A percentile compares a stretch with the other conserved stretches of the same genome.
Conservation (phyloP, 805 yeast species). For the Candida caryicola region DNA sequence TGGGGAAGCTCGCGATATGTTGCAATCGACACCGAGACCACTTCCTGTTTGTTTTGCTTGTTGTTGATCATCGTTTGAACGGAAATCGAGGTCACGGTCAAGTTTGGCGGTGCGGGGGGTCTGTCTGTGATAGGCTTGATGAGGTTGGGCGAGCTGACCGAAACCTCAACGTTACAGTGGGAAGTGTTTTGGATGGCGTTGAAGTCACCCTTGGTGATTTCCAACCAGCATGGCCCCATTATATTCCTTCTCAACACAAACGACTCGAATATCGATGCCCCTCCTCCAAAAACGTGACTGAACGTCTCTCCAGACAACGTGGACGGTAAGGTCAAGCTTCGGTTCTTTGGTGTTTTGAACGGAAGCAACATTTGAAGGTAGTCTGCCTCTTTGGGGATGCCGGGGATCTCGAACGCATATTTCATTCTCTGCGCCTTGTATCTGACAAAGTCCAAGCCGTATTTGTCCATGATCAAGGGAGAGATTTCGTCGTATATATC, state of each 20-base stretch:
- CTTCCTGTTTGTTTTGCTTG: slow-evolving; percentile 77
- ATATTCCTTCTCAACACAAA: slow-evolving; percentile 78
- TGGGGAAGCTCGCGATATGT: slow-evolving; percentile 67
- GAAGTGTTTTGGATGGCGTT: slow-evolving; percentile 58
- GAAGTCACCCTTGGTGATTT: slow-evolving; percentile 63
- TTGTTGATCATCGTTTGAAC: slow-evolving; percentile 78
- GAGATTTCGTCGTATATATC: slow-evolving; percentile 79
- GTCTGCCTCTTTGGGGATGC: slow-evolving; percentile 73
- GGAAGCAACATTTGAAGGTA: slow-evolving; percentile 80
- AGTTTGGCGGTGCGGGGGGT: slow-evolving; percentile 53
- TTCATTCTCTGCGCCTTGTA: slow-evolving; percentile 72
- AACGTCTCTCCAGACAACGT: slow-evolving; percentile 75
- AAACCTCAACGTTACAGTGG: slow-evolving; percentile 77
- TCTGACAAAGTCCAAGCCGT: slow-evolving; percentile 58
- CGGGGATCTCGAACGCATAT: slow-evolving; percentile 85
- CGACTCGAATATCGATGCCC: slow-evolving; percentile 72
- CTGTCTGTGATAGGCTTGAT: slow-evolving; percentile 48
- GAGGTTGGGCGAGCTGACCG: slow-evolving; percentile 47
- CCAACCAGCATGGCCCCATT: slow-evolving; percentile 98
- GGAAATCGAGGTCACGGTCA: slow-evolving; percentile 71
- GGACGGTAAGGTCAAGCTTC: slow-evolving; percentile 50
- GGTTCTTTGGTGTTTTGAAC: slow-evolving; percentile 57
- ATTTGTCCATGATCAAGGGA: slow-evolving; percentile 60
- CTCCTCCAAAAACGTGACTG: slow-evolving; percentile 75
- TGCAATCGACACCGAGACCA: slow-evolving; percentile 78